These are phyloP conservation scores for Parastagonospora avenae DNA, from an alignment of 2,329 filamentous ascomycete species.

Conservation along the genomic window DNA sequence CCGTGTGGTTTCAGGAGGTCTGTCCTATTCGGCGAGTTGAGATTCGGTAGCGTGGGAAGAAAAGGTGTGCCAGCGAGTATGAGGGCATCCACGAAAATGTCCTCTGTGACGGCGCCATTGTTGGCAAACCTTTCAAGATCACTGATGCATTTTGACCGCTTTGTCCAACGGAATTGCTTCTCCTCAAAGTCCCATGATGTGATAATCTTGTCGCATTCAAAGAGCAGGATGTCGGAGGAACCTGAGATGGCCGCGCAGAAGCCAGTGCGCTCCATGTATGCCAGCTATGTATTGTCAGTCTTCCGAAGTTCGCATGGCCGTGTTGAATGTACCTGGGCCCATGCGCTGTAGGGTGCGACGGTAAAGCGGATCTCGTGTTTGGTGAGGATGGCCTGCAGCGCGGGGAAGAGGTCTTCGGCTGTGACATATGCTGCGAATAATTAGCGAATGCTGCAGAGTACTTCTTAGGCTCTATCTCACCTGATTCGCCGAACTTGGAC, in stretches of 20 bases:
- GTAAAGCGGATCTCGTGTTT: slow-evolving; percentile 74
- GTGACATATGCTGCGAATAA: slow-evolving; percentile 61
- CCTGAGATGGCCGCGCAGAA: slow-evolving; percentile 77
- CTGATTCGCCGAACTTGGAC: slow-evolving; percentile 80
- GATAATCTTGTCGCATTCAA: slow-evolving; percentile 78
- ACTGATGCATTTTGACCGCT: slow-evolving; percentile 72
- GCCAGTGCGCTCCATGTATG: slow-evolving; percentile 72
- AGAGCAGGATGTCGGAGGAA: slow-evolving; percentile 82
- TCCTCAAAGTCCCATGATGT: slow-evolving; percentile 71
- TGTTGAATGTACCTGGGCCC: slow-evolving; percentile 70
- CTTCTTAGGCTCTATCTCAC: slow-evolving; percentile 51
- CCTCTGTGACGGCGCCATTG: slow-evolving; percentile 61
- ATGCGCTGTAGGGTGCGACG: slow-evolving; percentile 85
- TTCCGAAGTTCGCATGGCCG: slow-evolving; percentile 1
- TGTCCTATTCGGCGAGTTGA: slow-evolving; percentile 65
- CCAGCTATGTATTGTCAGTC: slow-evolving; percentile 61
- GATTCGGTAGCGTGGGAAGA: slow-evolving; percentile 76
- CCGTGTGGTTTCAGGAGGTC: slow-evolving; percentile 69
- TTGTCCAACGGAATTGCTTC: slow-evolving; percentile 66
- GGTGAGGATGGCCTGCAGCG: slow-evolving; percentile 75
- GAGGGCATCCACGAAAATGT: slow-evolving; percentile 81
- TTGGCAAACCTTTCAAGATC: slow-evolving; percentile 56
- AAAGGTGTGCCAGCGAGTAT: slow-evolving; percentile 84
- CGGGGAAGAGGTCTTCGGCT: slow-evolving; percentile 74
- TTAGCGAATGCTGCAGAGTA: slow-evolving; percentile 13